These are phyloP conservation scores for Backusella sp. DNA, from an alignment of 192 early-diverging fungal species.

Conservation along the genomic window DNA sequence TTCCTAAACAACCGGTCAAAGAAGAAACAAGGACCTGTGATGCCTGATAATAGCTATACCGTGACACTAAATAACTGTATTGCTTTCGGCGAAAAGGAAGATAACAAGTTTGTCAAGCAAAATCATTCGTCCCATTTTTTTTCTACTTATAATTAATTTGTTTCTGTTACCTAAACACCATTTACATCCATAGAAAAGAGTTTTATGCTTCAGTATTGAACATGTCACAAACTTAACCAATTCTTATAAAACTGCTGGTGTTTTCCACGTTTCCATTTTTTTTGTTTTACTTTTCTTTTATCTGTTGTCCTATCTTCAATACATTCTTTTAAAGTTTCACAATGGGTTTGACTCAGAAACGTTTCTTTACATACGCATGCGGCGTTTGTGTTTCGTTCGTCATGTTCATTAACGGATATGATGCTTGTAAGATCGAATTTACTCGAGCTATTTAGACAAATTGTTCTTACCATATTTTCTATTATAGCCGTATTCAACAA, in stretches of 20 bases:
- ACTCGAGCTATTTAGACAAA: not conserved
- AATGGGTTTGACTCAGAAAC: conserved; percentile 11
- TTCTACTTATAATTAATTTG: not conserved
- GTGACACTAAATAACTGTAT: not conserved
- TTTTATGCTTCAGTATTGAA: conserved; percentile 1
- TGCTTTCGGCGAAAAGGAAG: conserved; percentile 1
- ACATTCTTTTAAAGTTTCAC: not conserved
- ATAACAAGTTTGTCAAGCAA: not conserved
- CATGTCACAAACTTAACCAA: not conserved
- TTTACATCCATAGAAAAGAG: not conserved
- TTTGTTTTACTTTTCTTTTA: not conserved
- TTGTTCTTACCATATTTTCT: not conserved
- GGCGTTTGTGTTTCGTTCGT: conserved; percentile 9
- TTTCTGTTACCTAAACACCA: not conserved
- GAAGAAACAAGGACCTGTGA: not conserved
- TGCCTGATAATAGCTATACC: not conserved
- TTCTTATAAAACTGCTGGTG: conserved; percentile 5
- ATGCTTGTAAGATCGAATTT: conserved; percentile 20
- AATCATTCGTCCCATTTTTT: not conserved
- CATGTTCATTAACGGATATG: conserved; percentile 33
- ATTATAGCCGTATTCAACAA: conserved; percentile 28
- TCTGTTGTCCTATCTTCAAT: not conserved
- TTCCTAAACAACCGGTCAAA: not conserved
- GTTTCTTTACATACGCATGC: conserved; percentile 14
- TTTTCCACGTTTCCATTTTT: conserved; percentile 3